A percentile compares a stretch with the other conserved stretches of the same genome.
Evolutionary conservation across 768 basidiomycete genomes (phyloP).

Genomic region (Amanita phalloides): DNA sequence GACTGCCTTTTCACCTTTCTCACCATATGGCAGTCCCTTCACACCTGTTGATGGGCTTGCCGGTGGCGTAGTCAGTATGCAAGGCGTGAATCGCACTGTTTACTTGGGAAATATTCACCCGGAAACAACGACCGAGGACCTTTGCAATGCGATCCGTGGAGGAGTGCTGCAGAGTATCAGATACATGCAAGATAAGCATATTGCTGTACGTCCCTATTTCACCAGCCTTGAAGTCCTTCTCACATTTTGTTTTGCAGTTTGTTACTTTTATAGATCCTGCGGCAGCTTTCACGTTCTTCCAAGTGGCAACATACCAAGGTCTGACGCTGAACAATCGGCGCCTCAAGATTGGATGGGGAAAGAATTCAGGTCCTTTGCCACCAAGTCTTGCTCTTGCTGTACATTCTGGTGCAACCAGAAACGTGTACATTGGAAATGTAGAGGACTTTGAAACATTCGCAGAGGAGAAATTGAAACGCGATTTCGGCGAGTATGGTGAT

Average conservation of each 20-base stretch:
- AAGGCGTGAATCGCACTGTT: conserved; percentile 82
- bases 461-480: conserved; percentile 82
- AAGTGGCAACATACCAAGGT: conserved; percentile 83
- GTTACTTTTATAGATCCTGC: conserved; percentile 94
- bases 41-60: conserved; percentile 33
- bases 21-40: conserved; percentile 38
- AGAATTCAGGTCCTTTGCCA: conserved; percentile 81
- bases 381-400: conserved; percentile 82
- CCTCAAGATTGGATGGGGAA: conserved; percentile 97
- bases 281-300: conserved; percentile 90
- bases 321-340: conserved; percentile 88
- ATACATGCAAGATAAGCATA: conserved; percentile 96
- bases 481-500: conserved; percentile 94
- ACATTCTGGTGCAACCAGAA: conserved; percentile 87
- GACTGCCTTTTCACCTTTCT: conserved; percentile 33
- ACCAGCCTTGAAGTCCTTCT: neutral
- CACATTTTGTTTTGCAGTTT: conserved; percentile 41
- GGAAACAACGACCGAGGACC: conserved; percentile 88
- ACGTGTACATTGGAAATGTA: conserved; percentile 93
- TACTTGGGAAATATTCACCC: conserved; percentile 96
- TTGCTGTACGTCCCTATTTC: conserved; percentile 54
- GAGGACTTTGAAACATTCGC: conserved; percentile 91
- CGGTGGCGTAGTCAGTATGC: conserved; percentile 18
- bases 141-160: conserved; percentile 95
- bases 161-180: conserved; percentile 92